phyloP scores from a whole-genome alignment of 2,329 filamentous ascomycete genomes.

The Ophiostoma ulmi region DNA sequence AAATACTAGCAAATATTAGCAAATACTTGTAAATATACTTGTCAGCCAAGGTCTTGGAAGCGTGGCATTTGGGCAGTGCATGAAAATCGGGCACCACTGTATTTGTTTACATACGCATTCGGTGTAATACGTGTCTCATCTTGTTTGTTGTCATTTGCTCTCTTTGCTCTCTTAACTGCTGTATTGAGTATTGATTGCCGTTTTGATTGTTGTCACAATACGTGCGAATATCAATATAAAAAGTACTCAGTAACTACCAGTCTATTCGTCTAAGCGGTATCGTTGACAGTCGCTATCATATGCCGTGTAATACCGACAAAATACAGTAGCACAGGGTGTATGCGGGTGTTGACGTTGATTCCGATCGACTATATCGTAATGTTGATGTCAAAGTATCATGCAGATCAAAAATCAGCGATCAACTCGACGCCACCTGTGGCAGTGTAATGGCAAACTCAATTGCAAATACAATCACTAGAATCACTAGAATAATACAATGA shows the following conservation, averaged over 20 bases:
- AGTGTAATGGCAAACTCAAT: background rate
- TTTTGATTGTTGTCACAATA: background rate
- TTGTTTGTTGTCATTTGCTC: background rate
- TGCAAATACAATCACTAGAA: background rate
- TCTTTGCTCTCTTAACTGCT: too few species aligned
- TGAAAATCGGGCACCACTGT: background rate
- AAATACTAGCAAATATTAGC: background rate
- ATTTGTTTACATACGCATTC: background rate
- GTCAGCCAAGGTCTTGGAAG: conserved; percentile 23
- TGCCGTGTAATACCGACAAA: background rate
- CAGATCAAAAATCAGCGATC: background rate
- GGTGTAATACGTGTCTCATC: background rate
- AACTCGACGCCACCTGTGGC: background rate
- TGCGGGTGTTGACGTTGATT: background rate
- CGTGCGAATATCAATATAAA: background rate
- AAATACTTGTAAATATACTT: background rate
- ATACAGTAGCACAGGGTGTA: background rate
- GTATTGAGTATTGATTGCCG: too few species aligned
- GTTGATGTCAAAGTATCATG: background rate
- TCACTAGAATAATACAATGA: background rate
- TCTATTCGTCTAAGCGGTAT: background rate
- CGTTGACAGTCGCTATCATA: background rate
- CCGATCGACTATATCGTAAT: conserved; percentile 5
- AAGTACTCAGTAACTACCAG: background rate
- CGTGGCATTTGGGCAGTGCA: conserved; percentile 25